A percentile compares a stretch with the other conserved stretches of the same genome.
Evolutionary conservation across 208 protist genomes (phyloP).

Genomic region (Jaenimonas drosophilae): DNA sequence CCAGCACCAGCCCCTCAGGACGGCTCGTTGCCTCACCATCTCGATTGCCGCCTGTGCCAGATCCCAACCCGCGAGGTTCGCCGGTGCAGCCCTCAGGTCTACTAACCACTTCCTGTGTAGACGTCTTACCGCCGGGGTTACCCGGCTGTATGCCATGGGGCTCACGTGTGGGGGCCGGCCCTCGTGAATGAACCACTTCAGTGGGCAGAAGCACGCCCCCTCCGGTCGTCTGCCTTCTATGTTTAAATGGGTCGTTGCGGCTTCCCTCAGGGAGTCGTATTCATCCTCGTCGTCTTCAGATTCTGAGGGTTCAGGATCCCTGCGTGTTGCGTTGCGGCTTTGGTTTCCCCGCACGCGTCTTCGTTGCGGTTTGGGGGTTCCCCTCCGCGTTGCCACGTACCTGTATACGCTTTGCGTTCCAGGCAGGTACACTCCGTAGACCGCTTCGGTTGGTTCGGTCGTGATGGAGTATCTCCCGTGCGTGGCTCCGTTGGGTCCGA

Average conservation of each 20-base stretch:
- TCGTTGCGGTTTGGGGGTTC: neutral
- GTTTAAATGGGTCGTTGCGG: too few species aligned
- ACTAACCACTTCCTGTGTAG: neutral
- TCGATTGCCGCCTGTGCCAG: neutral
- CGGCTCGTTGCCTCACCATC: neutral
- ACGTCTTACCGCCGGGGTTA: neutral
- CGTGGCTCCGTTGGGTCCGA: neutral
- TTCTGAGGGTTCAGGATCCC: neutral
- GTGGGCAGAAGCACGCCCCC: neutral
- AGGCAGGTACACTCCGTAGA: neutral
- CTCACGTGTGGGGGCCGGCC: neutral
- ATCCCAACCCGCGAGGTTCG: neutral
- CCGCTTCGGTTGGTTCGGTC: neutral
- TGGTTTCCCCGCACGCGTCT: neutral
- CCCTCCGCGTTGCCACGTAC: neutral
- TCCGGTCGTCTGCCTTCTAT: too few species aligned
- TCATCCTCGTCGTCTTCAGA: neutral
- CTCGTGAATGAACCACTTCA: neutral
- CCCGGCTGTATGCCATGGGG: neutral
- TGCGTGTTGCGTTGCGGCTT: neutral
- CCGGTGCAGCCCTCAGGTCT: neutral
- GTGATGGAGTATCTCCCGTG: neutral
- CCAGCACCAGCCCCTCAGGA: neutral
- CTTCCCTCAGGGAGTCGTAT: too few species aligned
- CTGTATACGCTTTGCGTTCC: neutral